Conservation (phyloP, 208 protist genomes). For the Crithidia expoeki region DNA sequence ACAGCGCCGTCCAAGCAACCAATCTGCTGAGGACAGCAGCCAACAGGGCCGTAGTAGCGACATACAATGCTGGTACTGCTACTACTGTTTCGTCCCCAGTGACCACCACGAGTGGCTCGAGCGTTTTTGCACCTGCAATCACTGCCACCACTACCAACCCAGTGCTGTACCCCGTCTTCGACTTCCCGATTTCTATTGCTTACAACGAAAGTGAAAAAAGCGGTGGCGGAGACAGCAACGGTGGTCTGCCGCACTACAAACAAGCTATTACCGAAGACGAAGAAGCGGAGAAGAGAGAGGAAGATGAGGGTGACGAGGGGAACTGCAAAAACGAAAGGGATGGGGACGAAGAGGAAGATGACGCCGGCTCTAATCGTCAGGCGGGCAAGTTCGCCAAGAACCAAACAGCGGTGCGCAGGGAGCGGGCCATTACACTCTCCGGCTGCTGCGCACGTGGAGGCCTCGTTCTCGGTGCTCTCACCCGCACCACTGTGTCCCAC, state of each 20-base stretch:
- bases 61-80: not conserved
- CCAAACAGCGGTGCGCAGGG: constrained; percentile 22
- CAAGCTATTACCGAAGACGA: constrained; percentile 21
- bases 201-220: constrained; percentile 7
- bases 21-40: constrained; percentile 28
- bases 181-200: constrained; percentile 24
- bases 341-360: constrained; percentile 38
- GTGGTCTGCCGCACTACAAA: constrained; percentile 26
- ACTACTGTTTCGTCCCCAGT: not conserved
- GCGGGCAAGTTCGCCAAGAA: constrained; percentile 24
- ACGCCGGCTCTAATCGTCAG: constrained; percentile 10
- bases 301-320: constrained; percentile 3
- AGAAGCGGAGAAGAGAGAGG: constrained; percentile 18
- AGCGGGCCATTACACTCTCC: constrained; percentile 46
- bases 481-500: constrained; percentile 57
- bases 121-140: constrained; percentile 42
- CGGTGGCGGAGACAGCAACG: not conserved
- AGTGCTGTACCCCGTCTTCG: constrained; percentile 50
- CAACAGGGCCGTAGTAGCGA: constrained; percentile 14
- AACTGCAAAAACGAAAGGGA: constrained; percentile 22
- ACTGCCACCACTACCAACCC: constrained; percentile 56
- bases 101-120: constrained; percentile 49
- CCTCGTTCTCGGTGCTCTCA: constrained; percentile 59
- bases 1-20: not conserved
- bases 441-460: constrained; percentile 71